Base-by-base conservation (phyloP, 192 early-diverging fungal species). In the Gonapodya prolifera region DNA sequence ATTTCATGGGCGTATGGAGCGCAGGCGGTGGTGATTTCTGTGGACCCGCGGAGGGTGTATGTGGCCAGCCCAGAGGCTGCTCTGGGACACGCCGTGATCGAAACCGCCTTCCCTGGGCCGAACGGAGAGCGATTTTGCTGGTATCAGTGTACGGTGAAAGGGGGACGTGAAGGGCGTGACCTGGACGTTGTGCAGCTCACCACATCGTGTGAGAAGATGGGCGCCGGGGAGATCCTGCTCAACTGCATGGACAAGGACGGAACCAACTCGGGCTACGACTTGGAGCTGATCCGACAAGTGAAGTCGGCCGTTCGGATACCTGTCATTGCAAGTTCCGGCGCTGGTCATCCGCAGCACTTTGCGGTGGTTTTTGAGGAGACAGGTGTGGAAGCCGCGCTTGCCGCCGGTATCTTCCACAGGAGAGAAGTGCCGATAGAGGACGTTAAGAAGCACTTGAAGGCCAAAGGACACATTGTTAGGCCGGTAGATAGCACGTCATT, bases 171-270 rank as follows among this genome's bases (percentile, higher is more conserved):
- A 85, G 92, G 87, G 1, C 91, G 97, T 70, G 96, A 98, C 82
- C 70, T 96, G 31, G 98, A 99, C 83, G 98, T 98, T 33, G 82
- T 84, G 45, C 96, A 98, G 82, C 85, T 99, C 30, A 94, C 95
- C 18, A 87, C 88, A 17, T 92, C 94, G 0, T 96, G 94, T 77
- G 91, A 96, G 82, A 87, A 86, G 0, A 81, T 99, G 77, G 98
- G 98, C 18, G 96, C 96, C 0, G 98, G 98, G 2, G 98, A 99
- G 83, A 93, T 99, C 69, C 83, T 98, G 81, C 87, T 98, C 75
- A 99, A 99, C 83, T 97, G 97, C 83, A 99, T 99, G 95, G 97
- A 99, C 83, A 89, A 92, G 81, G 98, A 99, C 81, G 98, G 98
- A 1, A 98, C 94, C 30, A 99, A 98, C 82, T 91, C 93, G 70